Conservation (phyloP, 2,329 filamentous ascomycete species). For the Podosphaera aphanis region DNA sequence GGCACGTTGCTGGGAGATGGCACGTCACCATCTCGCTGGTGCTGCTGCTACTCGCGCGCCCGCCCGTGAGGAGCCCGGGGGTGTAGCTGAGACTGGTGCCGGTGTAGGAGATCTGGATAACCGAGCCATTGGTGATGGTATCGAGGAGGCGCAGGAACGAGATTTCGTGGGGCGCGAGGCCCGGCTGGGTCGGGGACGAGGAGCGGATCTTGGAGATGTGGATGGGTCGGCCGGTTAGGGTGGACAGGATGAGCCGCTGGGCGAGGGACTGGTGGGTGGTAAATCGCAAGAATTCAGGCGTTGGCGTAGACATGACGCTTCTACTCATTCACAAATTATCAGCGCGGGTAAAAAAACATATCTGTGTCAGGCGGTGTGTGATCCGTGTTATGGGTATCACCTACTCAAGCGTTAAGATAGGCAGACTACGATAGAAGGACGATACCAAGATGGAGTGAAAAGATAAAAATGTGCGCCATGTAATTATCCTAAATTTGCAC, state of each 20-base stretch:
- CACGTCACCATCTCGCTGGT: constrained; percentile 49
- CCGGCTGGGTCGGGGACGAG: constrained; percentile 55
- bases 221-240: constrained; percentile 68
- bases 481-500: too few species aligned
- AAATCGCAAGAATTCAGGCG: constrained; percentile 40
- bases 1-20: constrained; percentile 52
- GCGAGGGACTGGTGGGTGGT: constrained; percentile 65
- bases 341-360: too few species aligned
- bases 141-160: constrained; percentile 91
- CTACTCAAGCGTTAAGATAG: too few species aligned
- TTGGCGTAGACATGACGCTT: constrained; percentile 12
- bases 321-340: too few species aligned
- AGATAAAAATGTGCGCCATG: too few species aligned
- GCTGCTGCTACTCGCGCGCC: constrained; percentile 40
- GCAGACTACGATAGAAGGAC: too few species aligned
- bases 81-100: constrained; percentile 83
- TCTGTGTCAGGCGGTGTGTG: too few species aligned
- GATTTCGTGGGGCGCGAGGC: constrained; percentile 77
- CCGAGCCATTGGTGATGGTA: constrained; percentile 79
- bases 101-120: constrained; percentile 88
- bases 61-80: constrained; percentile 77
- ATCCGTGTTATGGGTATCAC: too few species aligned
- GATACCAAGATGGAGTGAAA: too few species aligned
- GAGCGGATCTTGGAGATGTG: constrained; percentile 89
- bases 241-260: constrained; percentile 69